Conservation (phyloP, 306 rosid species). For the Oemleria cerasiformis region DNA sequence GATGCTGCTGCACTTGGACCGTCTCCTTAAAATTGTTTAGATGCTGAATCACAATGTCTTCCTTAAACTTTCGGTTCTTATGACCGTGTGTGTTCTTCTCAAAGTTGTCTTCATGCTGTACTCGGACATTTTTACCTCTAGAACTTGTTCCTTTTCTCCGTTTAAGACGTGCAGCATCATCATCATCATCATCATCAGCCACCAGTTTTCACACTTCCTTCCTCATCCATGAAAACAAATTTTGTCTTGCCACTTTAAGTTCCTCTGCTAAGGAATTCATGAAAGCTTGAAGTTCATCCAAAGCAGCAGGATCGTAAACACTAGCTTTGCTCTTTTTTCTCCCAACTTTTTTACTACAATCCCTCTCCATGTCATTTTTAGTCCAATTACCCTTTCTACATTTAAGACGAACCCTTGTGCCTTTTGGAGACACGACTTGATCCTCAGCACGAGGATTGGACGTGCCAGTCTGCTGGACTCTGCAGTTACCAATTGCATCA, state of each 20-base stretch:
- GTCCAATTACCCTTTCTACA: too few species aligned
- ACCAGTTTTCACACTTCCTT: slow-evolving; percentile 30
- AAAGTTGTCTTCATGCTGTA: not conserved
- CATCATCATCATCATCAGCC: too few species aligned
- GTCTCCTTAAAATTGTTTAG: slow-evolving; percentile 11
- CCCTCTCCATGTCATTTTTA: too few species aligned
- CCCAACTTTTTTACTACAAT: not conserved
- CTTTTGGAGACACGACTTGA: not conserved
- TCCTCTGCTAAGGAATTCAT: slow-evolving; percentile 31
- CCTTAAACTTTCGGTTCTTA: slow-evolving; percentile 4
- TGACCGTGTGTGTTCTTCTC: not conserved
- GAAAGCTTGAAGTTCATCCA: slow-evolving; percentile 29
- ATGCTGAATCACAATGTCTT: not conserved
- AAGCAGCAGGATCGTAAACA: slow-evolving; percentile 15
- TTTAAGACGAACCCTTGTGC: not conserved
- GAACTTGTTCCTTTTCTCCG: slow-evolving; percentile 2
- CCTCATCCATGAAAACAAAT: slow-evolving; percentile 29
- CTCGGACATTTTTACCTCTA: not conserved
- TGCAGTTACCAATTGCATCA: slow-evolving; percentile 6
- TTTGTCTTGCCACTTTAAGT: slow-evolving; percentile 26
- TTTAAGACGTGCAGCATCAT: not conserved
- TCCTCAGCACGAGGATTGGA: not conserved
- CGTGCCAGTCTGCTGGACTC: slow-evolving; percentile 16
- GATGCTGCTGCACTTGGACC: slow-evolving; percentile 17
- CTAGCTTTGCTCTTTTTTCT: slow-evolving; percentile 17